Evolutionary conservation across 768 basidiomycete species (phyloP).

Genomic region (Gloeophyllum trabeum): DNA sequence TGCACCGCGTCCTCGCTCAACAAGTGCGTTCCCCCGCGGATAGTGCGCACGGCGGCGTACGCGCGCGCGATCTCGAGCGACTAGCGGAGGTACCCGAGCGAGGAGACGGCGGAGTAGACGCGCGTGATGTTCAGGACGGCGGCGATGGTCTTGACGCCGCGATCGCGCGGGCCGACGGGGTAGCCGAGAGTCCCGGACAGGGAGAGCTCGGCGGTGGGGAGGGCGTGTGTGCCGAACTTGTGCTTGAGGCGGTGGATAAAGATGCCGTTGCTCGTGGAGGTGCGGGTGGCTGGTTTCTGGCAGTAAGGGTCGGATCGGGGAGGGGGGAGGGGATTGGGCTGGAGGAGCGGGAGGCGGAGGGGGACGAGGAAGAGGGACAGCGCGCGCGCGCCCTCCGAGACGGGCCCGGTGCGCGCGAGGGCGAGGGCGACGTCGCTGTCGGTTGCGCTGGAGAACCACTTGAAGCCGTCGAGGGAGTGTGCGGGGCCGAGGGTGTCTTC

Average conservation of each 20-base stretch:
- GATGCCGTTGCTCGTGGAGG: constrained; percentile 51
- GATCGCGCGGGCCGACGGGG: constrained; percentile 43
- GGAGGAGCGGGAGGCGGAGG: constrained; percentile 40
- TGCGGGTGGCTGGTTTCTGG: no score
- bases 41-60: constrained; percentile 47
- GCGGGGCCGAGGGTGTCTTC: constrained; percentile 35
- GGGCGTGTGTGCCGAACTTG: constrained; percentile 63
- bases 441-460: constrained; percentile 81
- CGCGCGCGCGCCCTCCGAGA: constrained; percentile 43
- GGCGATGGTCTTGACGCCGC: constrained; percentile 57
- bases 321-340: no score
- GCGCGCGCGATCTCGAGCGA: constrained; percentile 55
- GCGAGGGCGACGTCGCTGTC: constrained; percentile 66
- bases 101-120: constrained; percentile 47
- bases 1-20: constrained; percentile 49
- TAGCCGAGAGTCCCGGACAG: constrained; percentile 49
- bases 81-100: constrained; percentile 46
- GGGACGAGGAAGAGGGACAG: constrained; percentile 72
- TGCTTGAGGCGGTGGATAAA: constrained; percentile 65
- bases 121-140: constrained; percentile 74
- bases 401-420: constrained; percentile 57
- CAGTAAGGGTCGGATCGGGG: constrained; percentile 26
- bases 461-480: constrained; percentile 58
- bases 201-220: constrained; percentile 70
- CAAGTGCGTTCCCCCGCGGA: constrained; percentile 37